These are phyloP conservation scores for Closterium sp. DNA, from an alignment of 139 green algal genomes.

Conservation along the genomic window DNA sequence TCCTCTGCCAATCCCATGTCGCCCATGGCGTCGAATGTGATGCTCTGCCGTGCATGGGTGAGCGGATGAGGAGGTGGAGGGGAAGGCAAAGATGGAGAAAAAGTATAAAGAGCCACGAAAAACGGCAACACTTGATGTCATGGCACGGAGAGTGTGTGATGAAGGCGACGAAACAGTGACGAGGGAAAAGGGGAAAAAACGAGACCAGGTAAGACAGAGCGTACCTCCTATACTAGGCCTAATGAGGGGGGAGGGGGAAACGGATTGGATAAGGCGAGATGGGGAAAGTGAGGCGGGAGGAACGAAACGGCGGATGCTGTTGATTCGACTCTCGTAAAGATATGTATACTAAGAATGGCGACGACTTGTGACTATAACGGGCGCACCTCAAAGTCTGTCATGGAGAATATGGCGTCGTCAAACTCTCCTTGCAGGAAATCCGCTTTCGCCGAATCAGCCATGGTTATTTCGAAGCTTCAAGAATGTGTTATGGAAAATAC, in stretches of 20 bases:
- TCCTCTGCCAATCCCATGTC: background rate
- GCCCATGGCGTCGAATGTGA: background rate
- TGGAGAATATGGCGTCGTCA: background rate
- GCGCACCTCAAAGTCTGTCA: background rate
- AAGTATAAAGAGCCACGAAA: too few relatives aligned
- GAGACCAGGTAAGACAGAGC: too few relatives aligned
- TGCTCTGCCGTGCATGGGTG: background rate
- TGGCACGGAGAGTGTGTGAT: too few relatives aligned
- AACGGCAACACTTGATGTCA: too few relatives aligned
- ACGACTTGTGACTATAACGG: background rate
- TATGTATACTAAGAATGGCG: too few relatives aligned
- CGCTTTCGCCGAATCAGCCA: background rate
- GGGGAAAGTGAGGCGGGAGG: background rate
- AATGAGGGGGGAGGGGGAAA: background rate
- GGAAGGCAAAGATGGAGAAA: too few relatives aligned
- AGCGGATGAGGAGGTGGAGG: too few relatives aligned
- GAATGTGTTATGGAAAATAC: background rate
- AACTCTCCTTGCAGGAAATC: background rate
- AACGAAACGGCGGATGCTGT: background rate
- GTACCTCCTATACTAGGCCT: too few relatives aligned
- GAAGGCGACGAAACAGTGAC: too few relatives aligned
- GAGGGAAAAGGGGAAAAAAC: too few relatives aligned
- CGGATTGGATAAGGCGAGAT: background rate
- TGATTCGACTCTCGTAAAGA: too few relatives aligned
- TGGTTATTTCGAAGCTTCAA: background rate